Conservation (phyloP, 495 filamentous ascomycete species). For the Penicillium macrosclerotiorum region DNA sequence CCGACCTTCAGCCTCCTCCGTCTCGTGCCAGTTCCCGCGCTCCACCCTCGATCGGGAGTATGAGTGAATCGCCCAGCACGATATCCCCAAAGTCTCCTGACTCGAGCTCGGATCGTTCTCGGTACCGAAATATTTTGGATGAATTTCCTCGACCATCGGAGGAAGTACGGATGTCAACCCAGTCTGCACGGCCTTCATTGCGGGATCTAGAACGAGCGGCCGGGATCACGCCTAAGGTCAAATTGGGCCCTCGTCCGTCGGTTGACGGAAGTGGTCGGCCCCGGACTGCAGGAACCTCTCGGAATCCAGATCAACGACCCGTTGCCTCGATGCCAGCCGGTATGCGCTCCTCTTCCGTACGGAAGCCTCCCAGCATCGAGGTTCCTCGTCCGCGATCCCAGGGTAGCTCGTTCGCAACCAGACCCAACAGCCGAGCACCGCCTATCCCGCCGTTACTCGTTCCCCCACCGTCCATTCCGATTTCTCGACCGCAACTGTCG, state of each 20-base stretch:
- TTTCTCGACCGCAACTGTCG: conserved; percentile 47
- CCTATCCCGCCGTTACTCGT: conserved; percentile 44
- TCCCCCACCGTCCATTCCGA: conserved; percentile 48
- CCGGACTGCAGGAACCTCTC: conserved; percentile 54
- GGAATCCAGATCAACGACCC: conserved; percentile 57
- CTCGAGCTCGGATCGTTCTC: conserved; percentile 16
- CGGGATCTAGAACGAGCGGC: conserved; percentile 60
- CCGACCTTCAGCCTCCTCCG: conserved; percentile 17
- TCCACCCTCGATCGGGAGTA: conserved; percentile 22
- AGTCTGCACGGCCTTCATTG: conserved; percentile 60
- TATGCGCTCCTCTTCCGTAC: conserved; percentile 46
- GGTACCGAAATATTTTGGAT: conserved; percentile 33
- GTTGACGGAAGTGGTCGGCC: conserved; percentile 65
- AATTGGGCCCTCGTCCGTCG: conserved; percentile 79
- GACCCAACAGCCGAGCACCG: conserved; percentile 37
- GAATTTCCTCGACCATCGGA: conserved; percentile 40
- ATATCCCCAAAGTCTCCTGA: conserved; percentile 21
- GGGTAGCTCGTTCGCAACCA: conserved; percentile 36
- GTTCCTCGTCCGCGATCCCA: conserved; percentile 42
- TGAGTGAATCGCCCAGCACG: conserved; percentile 14
- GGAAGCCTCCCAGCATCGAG: conserved; percentile 33
- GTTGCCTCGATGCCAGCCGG: conserved; percentile 65
- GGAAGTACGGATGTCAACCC: conserved; percentile 53
- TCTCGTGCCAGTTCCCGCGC: conserved; percentile 19
- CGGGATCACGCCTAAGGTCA: conserved; percentile 67